Percentiles rank a stretch among this genome's conserved stretches.
phyloP scores from a whole-genome alignment of 139 green algal genomes.

The Pycnococcus provasolii region DNA sequence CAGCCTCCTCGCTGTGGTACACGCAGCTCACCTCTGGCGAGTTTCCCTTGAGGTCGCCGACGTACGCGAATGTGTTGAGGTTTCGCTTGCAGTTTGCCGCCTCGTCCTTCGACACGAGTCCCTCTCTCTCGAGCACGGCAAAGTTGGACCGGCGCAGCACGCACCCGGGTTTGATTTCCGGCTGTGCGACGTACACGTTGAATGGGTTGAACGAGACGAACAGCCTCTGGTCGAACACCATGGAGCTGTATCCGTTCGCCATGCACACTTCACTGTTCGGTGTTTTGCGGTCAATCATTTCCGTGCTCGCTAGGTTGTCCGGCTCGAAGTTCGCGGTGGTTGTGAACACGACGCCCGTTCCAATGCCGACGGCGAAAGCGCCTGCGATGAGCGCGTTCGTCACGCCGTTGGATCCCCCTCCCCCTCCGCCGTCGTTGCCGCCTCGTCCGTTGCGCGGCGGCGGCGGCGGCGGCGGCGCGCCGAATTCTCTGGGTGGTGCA shows the following conservation, averaged over 20 bases:
- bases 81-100: constrained; percentile 78
- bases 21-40: constrained; percentile 69
- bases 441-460: too few species aligned
- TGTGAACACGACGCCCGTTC: constrained; percentile 47
- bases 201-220: constrained; percentile 98
- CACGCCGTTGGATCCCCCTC: constrained; percentile 28
- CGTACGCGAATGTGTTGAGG: constrained; percentile 99
- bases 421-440: constrained; percentile 5
- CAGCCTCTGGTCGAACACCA: constrained; percentile 96
- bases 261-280: constrained; percentile 72
- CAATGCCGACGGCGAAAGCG: constrained; percentile 81
- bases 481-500: too few species aligned
- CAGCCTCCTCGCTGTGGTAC: constrained; percentile 92
- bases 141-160: constrained; percentile 87
- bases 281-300: constrained; percentile 88
- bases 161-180: constrained; percentile 93
- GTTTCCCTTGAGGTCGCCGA: constrained; percentile 75
- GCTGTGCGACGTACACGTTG: constrained; percentile 91
- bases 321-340: constrained; percentile 54
- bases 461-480: too few species aligned
- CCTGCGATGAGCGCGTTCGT: constrained; percentile 56
- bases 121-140: constrained; percentile 75
- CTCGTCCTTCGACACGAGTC: constrained; percentile 60
- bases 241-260: constrained; percentile 90
- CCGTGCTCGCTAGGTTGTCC: constrained; percentile 75